phyloP scores from a whole-genome alignment of 2,329 filamentous ascomycete genomes.

The Venturia carpophila region DNA sequence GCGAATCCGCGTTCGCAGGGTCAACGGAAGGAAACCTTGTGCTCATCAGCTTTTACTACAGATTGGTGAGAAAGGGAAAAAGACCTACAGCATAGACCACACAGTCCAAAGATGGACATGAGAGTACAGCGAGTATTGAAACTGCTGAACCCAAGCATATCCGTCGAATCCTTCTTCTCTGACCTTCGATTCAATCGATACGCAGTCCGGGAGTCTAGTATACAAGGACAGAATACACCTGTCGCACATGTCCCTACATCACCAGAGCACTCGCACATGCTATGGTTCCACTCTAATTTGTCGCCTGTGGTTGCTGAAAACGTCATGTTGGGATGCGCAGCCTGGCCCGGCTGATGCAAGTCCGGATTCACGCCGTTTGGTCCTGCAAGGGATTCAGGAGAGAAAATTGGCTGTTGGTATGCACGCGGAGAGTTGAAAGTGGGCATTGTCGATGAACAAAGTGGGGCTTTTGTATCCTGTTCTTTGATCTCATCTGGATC shows the following conservation, averaged over 20 bases:
- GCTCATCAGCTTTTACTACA: not conserved
- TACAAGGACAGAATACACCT: slow-evolving; percentile 37
- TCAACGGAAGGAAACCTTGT: slow-evolving; percentile 30
- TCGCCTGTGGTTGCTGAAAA: slow-evolving; percentile 17
- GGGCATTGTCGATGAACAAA: not conserved
- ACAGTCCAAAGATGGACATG: slow-evolving; percentile 27
- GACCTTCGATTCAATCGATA: slow-evolving; percentile 35
- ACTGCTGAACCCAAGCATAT: slow-evolving; percentile 31
- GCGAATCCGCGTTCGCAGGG: slow-evolving; percentile 34
- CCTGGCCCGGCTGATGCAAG: slow-evolving; percentile 34
- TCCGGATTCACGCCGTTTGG: slow-evolving; percentile 32
- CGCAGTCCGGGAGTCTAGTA: slow-evolving; percentile 37
- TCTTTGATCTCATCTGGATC: not conserved
- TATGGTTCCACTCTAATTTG: slow-evolving; percentile 28
- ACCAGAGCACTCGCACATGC: slow-evolving; percentile 29
- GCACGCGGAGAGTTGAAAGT: not conserved
- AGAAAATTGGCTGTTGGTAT: slow-evolving; percentile 27
- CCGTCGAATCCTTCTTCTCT: slow-evolving; percentile 33
- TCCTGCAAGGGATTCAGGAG: slow-evolving; percentile 31
- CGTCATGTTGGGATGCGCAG: slow-evolving; percentile 37
- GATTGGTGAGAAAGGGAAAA: not conserved
- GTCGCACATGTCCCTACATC: slow-evolving; percentile 33
- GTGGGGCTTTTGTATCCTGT: not conserved
- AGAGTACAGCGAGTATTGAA: slow-evolving; percentile 36
- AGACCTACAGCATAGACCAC: slow-evolving; percentile 30